Base-by-base conservation (phyloP, 176 grass and related monocot species). In the Thinopyrum elongatum region DNA sequence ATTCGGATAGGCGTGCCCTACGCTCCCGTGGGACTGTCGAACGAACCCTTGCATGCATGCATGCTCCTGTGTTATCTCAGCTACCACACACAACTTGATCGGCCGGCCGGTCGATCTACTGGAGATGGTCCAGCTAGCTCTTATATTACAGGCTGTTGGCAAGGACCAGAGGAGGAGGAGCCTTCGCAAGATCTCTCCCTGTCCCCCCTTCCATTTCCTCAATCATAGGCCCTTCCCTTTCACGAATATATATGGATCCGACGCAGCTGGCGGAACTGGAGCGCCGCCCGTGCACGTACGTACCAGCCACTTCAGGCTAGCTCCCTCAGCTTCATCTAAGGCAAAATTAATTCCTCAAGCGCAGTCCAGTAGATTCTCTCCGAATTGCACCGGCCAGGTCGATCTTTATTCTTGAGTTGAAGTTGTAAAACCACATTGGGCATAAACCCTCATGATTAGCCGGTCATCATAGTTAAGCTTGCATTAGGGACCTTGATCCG, bases 171-270 rank as follows among this genome's bases (percentile, higher is more conserved):
- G 13, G 49, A 19, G 51, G 53, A 58, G 53, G 82, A 88, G 84
- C 70, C 89, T 88, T 88, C 70, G 84, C 82, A 77, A 70, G 89
- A 87, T 83, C 33, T 86, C 62, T 28, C 82, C 15, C 19, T 65
- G 72, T 53, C 83, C 83, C 84, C 58, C 62, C 21, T 17, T 17
- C 67, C 63, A 1, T 53, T 87, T 14, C 74, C 70, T 63, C 81
- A 88, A 73, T 79, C 81, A 88, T 79, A 30, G 23, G 53, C 19
- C 58, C 1, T 38, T 79, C 72, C 58, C 58, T 80, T 44, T 73
- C 61, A 74, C 61, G 55, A 84, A 75, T 75, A 29, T 51, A 30
- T 75, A 30, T 49, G 16, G 10, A 19, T 30, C 72, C 5, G 5
- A 19, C 15, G 13, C 3, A 49, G 25, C 41, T 74, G 71, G 71